Evolutionary conservation across 441 rosid genomes (phyloP), one percentile per base, ranked within the genome.

Genomic region (Populus trichocarpa): DNA sequence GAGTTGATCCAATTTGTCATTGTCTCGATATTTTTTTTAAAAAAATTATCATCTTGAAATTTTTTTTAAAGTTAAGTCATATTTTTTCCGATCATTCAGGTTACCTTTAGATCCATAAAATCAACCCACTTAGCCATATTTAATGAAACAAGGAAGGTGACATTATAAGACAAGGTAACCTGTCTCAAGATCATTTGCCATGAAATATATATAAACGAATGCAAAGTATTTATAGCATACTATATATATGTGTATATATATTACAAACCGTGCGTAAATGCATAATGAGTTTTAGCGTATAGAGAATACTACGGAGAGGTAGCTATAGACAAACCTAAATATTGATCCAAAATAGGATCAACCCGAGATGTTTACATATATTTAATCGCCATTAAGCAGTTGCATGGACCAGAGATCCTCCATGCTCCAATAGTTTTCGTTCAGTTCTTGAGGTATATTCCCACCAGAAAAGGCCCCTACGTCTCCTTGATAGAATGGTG

Each of bases 391-490:
- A 75, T 87, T 92, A 36, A 89, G 86, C 76, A 94, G 75, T 30
- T 94, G 91, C 91, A 91, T 89, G 70, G 96, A 91, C 98, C 98
- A 96, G 67, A 96, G 78, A 81, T 94, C 98, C 84, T 94, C 98
- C 88, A 93, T 86, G 84, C 85, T 90, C 99, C 99, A 96, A 79
- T 86, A 92, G 78, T 79, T 88, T 59, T 92, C 97, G 63, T 69
- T 82, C 8, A 88, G 71, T n/a, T 88, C 92, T 32, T 82, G 84
- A 16, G 84, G 82, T 4, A 82, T 78, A 6, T 83, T 83, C 1
- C 64, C 33, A 8, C 23, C 64, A 0, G 85, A 80, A 16, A 80
- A 82, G 20, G 81, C 79, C 22, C 78, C 86, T 81, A 83, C 81
- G 13, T 22, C 40, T 32, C 20, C 65, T 28, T 80, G 90, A 73